Evolutionary conservation across 768 basidiomycete species (phyloP).

Genomic region (Lactifluus hygrophoroides): DNA sequence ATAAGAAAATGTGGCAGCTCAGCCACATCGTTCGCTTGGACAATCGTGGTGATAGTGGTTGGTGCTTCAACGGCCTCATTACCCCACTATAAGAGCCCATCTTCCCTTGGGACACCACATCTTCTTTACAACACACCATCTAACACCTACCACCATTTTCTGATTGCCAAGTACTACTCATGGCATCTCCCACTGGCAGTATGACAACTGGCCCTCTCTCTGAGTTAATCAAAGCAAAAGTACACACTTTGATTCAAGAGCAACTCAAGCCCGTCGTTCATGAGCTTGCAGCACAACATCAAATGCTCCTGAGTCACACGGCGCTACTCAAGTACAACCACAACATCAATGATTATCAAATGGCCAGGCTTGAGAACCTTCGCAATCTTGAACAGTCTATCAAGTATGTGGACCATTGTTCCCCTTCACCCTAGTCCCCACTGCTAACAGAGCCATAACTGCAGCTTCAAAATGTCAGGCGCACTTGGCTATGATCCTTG

Average conservation of each 20-base stretch:
- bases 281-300: constrained; percentile 6
- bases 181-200: neutral
- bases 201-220: neutral
- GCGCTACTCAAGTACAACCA: constrained; percentile 6
- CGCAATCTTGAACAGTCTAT: constrained; percentile 14
- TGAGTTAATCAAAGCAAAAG: constrained; percentile 3
- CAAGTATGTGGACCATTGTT: neutral
- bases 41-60: neutral
- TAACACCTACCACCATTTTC: neutral
- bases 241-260: constrained; percentile 7
- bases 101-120: too few species aligned
- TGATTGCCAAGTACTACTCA: neutral
- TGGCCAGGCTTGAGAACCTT: constrained; percentile 7
- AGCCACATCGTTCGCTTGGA: neutral
- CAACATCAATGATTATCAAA: constrained; percentile 13
- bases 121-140: neutral
- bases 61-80: neutral
- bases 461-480: constrained; percentile 7
- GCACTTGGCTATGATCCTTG: constrained; percentile 4
- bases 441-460: neutral
- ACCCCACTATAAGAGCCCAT: neutral
- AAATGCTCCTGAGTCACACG: neutral
- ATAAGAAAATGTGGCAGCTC: neutral
- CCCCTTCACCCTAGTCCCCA: neutral
- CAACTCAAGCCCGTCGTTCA: constrained; percentile 9